Percentiles rank a stretch among this genome's conserved stretches.
These are phyloP conservation scores for Rasamsonia emersonii DNA, from an alignment of 2,329 filamentous ascomycete species.

Conservation along the genomic window DNA sequence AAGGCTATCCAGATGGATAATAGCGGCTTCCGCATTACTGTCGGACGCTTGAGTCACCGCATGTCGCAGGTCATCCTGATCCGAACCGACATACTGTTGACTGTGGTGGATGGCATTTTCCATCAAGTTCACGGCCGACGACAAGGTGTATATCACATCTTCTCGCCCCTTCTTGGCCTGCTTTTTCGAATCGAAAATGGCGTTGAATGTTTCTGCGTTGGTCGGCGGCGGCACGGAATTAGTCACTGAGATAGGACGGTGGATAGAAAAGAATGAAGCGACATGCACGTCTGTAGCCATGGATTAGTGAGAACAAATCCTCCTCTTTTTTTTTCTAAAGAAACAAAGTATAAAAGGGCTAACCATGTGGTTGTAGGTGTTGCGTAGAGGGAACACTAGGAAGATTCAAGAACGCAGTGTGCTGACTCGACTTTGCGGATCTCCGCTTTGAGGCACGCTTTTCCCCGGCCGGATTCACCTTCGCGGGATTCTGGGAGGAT, in stretches of 20 bases:
- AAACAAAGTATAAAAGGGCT: constrained; percentile 12
- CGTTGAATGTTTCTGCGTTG: constrained; percentile 66
- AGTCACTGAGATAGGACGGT: constrained; percentile 85
- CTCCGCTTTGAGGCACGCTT: constrained; percentile 26
- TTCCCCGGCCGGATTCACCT: constrained; percentile 29
- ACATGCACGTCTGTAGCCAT: constrained; percentile 63
- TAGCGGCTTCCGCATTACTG: constrained; percentile 24
- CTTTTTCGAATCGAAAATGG: constrained; percentile 65
- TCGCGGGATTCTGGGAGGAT: constrained; percentile 29
- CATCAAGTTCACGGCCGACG: constrained; percentile 37
- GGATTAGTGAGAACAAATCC: too few species aligned
- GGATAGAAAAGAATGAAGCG: constrained; percentile 90
- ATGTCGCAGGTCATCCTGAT: constrained; percentile 26
- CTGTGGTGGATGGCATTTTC: constrained; percentile 29
- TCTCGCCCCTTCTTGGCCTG: constrained; percentile 35
- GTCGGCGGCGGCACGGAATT: constrained; percentile 67
- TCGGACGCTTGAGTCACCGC: constrained; percentile 19
- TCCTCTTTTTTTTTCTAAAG: constrained; percentile 1
- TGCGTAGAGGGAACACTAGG: constrained; percentile 43
- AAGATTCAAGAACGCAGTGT: constrained; percentile 33
- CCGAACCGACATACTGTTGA: constrained; percentile 11
- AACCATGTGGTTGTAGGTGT: constrained; percentile 41
- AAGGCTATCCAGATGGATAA: constrained; percentile 35
- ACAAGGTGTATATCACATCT: constrained; percentile 59
- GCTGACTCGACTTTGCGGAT: constrained; percentile 27